Evolutionary conservation across 106 monocot genomes (phyloP).

Genomic region (Alisma plantagoaquatica): DNA sequence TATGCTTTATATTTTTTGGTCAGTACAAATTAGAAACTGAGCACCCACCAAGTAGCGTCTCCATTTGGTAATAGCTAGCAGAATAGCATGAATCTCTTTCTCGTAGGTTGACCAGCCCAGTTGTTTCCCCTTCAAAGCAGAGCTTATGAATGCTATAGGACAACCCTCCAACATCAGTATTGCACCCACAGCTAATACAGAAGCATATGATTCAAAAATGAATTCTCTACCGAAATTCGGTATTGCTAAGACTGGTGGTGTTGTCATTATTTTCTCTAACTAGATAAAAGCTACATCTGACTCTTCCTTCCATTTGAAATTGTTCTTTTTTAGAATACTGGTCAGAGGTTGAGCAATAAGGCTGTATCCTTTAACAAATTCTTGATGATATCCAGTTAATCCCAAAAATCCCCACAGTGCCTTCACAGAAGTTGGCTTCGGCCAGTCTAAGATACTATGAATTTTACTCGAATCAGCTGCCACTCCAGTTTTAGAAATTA

Average conservation of each 20-base stretch:
- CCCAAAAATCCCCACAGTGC: neutral
- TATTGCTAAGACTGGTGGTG: neutral
- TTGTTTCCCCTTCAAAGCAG: too few species aligned
- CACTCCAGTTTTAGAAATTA: neutral
- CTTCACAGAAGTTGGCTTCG: neutral
- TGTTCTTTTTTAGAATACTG: neutral
- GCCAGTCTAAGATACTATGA: neutral
- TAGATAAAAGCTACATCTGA: neutral
- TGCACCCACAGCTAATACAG: fast-evolving
- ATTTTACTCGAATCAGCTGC: neutral
- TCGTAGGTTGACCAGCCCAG: too few species aligned
- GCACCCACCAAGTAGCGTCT: too few species aligned
- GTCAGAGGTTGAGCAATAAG: neutral
- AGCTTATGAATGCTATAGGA: neutral
- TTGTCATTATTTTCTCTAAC: neutral
- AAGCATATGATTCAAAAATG: too few species aligned
- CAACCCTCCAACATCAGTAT: neutral
- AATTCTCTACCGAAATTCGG: neutral
- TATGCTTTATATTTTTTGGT: too few species aligned
- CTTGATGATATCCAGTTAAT: neutral
- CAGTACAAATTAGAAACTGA: too few species aligned
- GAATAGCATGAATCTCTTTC: too few species aligned
- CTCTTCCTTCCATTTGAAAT: neutral
- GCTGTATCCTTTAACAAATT: neutral
- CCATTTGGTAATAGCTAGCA: too few species aligned